These are phyloP conservation scores for Lepidium aucheri DNA, from an alignment of 345 rosid genomes.

Conservation along the genomic window DNA sequence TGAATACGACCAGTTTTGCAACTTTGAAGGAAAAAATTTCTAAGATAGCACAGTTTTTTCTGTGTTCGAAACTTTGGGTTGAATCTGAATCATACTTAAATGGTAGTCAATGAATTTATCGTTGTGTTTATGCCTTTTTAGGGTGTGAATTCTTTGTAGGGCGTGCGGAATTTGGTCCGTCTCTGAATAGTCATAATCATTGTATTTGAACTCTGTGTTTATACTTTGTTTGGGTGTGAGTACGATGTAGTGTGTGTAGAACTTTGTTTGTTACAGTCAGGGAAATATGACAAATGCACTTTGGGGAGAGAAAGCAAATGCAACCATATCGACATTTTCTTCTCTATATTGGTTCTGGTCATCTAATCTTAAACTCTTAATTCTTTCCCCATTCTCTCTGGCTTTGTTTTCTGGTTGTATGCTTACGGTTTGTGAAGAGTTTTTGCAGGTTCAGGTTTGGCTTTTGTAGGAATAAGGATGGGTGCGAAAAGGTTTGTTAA, in stretches of 20 bases:
- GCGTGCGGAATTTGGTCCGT: background rate
- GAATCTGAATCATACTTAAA: no score
- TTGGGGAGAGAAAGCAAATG: background rate
- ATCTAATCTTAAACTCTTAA: background rate
- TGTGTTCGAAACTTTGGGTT: background rate
- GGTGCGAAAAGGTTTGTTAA: background rate
- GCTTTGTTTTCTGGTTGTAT: background rate
- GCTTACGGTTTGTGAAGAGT: background rate
- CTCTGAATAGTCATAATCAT: background rate
- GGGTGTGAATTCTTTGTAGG: background rate
- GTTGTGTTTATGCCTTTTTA: background rate
- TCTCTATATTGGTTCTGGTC: background rate
- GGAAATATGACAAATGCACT: constrained; percentile 16
- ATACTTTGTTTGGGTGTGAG: background rate
- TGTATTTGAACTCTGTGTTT: background rate
- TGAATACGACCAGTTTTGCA: background rate
- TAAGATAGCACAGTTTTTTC: no score
- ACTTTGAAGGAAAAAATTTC: background rate
- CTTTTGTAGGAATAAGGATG: background rate
- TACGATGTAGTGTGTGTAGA: background rate
- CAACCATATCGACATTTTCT: background rate
- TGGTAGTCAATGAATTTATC: background rate
- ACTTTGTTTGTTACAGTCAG: constrained; percentile 27
- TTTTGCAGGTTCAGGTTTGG: constrained; percentile 11
- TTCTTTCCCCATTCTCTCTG: background rate